These are phyloP conservation scores for Hemisphaericaspora lyxosophila DNA, from an alignment of 1,139 yeast species.

Conservation along the genomic window DNA sequence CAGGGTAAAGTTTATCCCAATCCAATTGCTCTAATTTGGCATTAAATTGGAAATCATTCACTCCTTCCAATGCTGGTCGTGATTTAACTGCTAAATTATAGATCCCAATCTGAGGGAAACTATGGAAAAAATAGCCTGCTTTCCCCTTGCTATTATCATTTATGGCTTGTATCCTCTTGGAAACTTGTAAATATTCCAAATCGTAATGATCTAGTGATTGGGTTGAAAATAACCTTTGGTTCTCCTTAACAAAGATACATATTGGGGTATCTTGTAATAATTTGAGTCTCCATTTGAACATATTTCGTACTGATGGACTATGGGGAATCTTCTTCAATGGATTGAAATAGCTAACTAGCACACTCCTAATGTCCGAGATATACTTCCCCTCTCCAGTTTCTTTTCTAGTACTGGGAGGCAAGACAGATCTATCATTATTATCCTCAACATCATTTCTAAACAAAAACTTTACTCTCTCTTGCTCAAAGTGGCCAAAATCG, in stretches of 20 bases:
- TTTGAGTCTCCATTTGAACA: background rate
- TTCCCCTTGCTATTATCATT: constrained; percentile 8
- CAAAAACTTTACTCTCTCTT: constrained; percentile 4
- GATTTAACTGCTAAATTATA: constrained; percentile 27
- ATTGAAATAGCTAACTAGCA: background rate
- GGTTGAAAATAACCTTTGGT: constrained; percentile 29
- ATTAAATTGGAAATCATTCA: background rate
- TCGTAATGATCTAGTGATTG: constrained; percentile 27
- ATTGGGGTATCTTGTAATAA: constrained; percentile 33
- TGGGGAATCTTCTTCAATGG: background rate
- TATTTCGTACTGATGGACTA: background rate
- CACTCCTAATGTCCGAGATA: background rate
- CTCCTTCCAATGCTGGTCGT: background rate
- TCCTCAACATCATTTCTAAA: constrained; percentile 2
- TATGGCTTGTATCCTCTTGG: constrained; percentile 14
- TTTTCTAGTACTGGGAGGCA: background rate
- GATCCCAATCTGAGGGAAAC: constrained; percentile 28
- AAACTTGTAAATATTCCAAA: constrained; percentile 20
- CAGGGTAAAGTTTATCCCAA: constrained; percentile 11
- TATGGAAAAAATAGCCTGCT: constrained; percentile 18
- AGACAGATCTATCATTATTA: background rate
- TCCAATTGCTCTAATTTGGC: background rate
- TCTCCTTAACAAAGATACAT: constrained; percentile 30
- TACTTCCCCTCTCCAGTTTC: background rate
- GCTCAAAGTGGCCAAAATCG: constrained; percentile 9